Base-by-base conservation (phyloP, 192 early-diverging fungal genomes). In the Coemansia sp. region DNA sequence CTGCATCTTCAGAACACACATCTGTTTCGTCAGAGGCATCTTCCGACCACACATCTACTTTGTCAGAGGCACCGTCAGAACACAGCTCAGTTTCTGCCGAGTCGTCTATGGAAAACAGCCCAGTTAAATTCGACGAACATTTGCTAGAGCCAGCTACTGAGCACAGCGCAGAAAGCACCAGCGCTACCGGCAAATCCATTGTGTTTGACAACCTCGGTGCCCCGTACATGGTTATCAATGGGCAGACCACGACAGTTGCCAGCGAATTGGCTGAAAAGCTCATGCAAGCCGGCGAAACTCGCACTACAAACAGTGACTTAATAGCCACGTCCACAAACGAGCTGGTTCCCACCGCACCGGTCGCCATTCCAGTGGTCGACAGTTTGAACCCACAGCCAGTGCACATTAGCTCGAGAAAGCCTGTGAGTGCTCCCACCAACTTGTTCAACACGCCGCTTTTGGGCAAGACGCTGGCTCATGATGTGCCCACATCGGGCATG, bases 121-220 rank as follows among this genome's bases (percentile, higher is more conserved):
- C 52, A 38, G 54, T 55, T 27, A 19, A 55, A 37, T 27, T 48
- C 14, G 17, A 41, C 21, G 10, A 31, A 0, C 16, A 41, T 1
- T 41, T 21, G 21, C 21, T 1, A 21, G 55, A 37, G 25, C 6
- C 31, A 35, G 31, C 31, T 1, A 8, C 6, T 1, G 31, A 35
- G 31, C 31, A 35, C 31, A 35, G 31, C 7, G 31, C 31, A 35
- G 31, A 35, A 68, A 21, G 21, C 62, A 26, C 43, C 22, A 26
- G 31, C 23, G 35, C 52, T 9, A 59, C 31, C 17, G 59, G 61
- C 19, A 80, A 68, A 31, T 64, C 66, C 2, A 80, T 80, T 31
- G n/a, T 74, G n/a, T 80, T 80, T 56, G 65, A 80, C 65, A 64
- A 59, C 52, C 50, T 68, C 16, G 77, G 77, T 48, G 68, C 51